Conservation (phyloP, 164 flowering plant species). For the Nymphaea colorata region DNA sequence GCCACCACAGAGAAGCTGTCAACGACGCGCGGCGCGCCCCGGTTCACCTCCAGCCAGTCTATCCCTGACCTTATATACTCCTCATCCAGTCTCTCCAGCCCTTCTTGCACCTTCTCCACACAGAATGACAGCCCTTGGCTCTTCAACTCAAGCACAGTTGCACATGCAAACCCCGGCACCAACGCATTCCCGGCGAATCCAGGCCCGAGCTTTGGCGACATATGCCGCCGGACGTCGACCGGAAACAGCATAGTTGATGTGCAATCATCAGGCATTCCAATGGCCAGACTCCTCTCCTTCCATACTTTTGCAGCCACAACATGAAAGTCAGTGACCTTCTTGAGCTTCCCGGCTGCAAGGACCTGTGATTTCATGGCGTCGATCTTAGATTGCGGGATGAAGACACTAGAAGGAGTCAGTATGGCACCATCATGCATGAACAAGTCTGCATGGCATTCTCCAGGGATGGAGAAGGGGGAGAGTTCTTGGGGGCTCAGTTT, state of each 20-base stretch:
- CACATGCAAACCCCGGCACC: slow-evolving; percentile 20
- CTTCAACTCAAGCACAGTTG: slow-evolving; percentile 12
- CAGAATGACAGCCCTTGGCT: slow-evolving; percentile 3
- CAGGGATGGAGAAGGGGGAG: not conserved
- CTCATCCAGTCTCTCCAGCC: slow-evolving; percentile 18
- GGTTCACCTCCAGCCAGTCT: slow-evolving; percentile 18
- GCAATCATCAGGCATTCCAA: slow-evolving; percentile 6
- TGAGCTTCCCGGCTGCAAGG: slow-evolving; percentile 1
- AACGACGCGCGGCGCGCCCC: slow-evolving; percentile 16
- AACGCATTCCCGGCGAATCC: slow-evolving; percentile 22
- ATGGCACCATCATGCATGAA: not conserved
- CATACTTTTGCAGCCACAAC: slow-evolving; percentile 10
- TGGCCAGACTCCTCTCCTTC: slow-evolving; percentile 8
- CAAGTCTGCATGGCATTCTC: not conserved
- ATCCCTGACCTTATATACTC: slow-evolving; percentile 22
- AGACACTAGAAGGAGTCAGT: slow-evolving; percentile 2
- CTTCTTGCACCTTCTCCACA: slow-evolving; percentile 16
- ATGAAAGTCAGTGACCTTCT: slow-evolving; percentile 7
- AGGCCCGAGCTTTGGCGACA: slow-evolving; percentile 12
- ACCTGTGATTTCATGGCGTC: slow-evolving; percentile 10
- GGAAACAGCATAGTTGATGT: slow-evolving; percentile 20
- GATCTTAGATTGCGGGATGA: slow-evolving; percentile 11
- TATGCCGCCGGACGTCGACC: slow-evolving; percentile 13
- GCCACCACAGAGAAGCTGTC: slow-evolving; percentile 23
- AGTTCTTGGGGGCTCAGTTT: not conserved